These are phyloP conservation scores for Peronospora destructor DNA, from an alignment of 352 stramenopile genomes.

Conservation along the genomic window DNA sequence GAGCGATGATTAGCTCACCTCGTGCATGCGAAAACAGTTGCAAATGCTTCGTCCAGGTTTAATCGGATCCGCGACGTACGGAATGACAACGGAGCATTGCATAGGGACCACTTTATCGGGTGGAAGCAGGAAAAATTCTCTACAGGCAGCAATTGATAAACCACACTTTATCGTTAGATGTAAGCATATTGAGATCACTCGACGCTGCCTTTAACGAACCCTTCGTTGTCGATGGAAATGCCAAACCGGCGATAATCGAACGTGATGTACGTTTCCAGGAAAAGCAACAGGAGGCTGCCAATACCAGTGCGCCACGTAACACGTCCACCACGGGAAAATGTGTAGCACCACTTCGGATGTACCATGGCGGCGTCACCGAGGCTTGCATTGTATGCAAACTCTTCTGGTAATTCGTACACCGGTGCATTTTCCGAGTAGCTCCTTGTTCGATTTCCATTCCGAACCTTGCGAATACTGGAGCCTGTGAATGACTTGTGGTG, in stretches of 20 bases:
- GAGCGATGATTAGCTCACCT: conserved; percentile 29
- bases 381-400: conserved; percentile 12
- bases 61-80: conserved; percentile 74
- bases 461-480: conserved; percentile 14
- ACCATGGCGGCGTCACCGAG: conserved; percentile 5
- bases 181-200: background rate
- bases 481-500: conserved; percentile 45
- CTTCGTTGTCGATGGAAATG: conserved; percentile 62
- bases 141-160: conserved; percentile 16
- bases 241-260: conserved; percentile 82
- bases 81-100: conserved; percentile 37
- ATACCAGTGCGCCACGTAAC: conserved; percentile 64
- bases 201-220: conserved; percentile 28
- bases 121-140: conserved; percentile 66
- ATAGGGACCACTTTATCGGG: conserved; percentile 35
- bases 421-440: conserved; percentile 31
- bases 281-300: conserved; percentile 67
- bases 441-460: conserved; percentile 19
- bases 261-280: conserved; percentile 78
- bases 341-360: conserved; percentile 49
- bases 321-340: conserved; percentile 53
- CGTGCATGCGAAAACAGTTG: conserved; percentile 78
- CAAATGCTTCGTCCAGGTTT: conserved; percentile 58
- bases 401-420: conserved; percentile 17
- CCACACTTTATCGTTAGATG: conserved; percentile 1